Conservation (phyloP, 805 yeast genomes). For the Blastobotrys terrestris region DNA sequence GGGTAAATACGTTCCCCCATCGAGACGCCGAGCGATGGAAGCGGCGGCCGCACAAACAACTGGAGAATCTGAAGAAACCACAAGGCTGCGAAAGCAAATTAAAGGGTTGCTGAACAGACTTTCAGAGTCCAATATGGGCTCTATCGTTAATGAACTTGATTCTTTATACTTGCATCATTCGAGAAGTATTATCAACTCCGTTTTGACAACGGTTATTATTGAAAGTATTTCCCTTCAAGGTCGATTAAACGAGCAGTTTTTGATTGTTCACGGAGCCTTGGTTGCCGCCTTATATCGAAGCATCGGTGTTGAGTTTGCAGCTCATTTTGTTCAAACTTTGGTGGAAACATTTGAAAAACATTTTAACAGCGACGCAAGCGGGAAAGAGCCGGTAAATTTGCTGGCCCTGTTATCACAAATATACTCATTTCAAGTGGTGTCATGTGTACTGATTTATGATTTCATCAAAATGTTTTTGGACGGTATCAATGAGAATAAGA, state of each 20-base stretch:
- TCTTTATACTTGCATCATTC: slow-evolving; percentile 59
- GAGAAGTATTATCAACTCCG: slow-evolving; percentile 71
- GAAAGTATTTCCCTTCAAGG: slow-evolving; percentile 61
- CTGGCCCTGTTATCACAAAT: slow-evolving; percentile 69
- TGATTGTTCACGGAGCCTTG: slow-evolving; percentile 72
- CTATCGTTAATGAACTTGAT: slow-evolving; percentile 65
- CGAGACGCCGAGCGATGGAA: slow-evolving; percentile 52
- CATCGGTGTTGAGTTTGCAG: slow-evolving; percentile 85
- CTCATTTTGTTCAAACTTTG: slow-evolving; percentile 68
- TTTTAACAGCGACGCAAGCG: slow-evolving; percentile 27
- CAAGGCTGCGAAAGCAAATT: slow-evolving; percentile 51
- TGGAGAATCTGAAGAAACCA: slow-evolving; percentile 39
- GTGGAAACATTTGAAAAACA: slow-evolving; percentile 60
- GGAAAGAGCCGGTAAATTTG: slow-evolving; percentile 55
- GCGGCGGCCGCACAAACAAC: slow-evolving; percentile 29
- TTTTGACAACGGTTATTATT: slow-evolving; percentile 54
- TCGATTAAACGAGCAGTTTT: slow-evolving; percentile 68
- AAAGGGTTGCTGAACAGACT: slow-evolving; percentile 83
- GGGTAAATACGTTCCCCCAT: slow-evolving; percentile 81
- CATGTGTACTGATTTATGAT: slow-evolving; percentile 73
- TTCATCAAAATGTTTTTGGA: slow-evolving; percentile 47
- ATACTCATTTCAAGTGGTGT: slow-evolving; percentile 70
- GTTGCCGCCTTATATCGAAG: slow-evolving; percentile 71
- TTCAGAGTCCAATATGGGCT: slow-evolving; percentile 76
- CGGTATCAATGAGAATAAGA: slow-evolving; percentile 59